phyloP scores from a whole-genome alignment of 306 rosid genomes.

The Ammopiptanthus mongolicus region DNA sequence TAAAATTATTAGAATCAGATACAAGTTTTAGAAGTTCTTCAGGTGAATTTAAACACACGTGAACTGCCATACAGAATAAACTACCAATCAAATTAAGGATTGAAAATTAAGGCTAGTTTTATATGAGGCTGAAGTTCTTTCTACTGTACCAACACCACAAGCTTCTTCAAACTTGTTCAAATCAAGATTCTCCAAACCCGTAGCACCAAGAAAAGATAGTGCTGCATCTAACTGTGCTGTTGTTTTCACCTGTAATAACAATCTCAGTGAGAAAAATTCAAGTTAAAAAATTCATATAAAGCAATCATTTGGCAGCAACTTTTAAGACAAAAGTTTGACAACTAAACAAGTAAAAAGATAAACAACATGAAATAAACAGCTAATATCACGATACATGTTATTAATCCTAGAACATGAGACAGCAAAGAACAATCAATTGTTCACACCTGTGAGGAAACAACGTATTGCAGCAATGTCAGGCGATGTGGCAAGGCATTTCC shows the following conservation, averaged over 20 bases:
- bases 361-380: neutral
- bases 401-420: neutral
- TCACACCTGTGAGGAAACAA: constrained; percentile 70
- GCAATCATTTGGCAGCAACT: neutral
- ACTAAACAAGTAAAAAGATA: neutral
- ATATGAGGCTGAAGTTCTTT: neutral
- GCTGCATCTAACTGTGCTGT: constrained; percentile 89
- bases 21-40: neutral
- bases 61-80: neutral
- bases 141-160: constrained; percentile 84
- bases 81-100: neutral
- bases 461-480: constrained; percentile 51
- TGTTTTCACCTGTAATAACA: constrained; percentile 66
- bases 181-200: constrained; percentile 47
- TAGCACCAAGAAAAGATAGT: constrained; percentile 47
- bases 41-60: neutral
- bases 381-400: neutral
- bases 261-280: neutral
- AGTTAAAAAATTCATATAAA: neutral
- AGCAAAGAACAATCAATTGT: neutral
- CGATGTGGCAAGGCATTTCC: constrained; percentile 81
- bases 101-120: neutral
- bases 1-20: neutral
- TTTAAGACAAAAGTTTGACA: neutral
- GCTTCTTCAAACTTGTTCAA: constrained; percentile 68